Percentiles rank a stretch among this genome's conserved stretches.
phyloP scores from a whole-genome alignment of 1,284 basidiomycete species.

The Boletus hoseneyae region DNA sequence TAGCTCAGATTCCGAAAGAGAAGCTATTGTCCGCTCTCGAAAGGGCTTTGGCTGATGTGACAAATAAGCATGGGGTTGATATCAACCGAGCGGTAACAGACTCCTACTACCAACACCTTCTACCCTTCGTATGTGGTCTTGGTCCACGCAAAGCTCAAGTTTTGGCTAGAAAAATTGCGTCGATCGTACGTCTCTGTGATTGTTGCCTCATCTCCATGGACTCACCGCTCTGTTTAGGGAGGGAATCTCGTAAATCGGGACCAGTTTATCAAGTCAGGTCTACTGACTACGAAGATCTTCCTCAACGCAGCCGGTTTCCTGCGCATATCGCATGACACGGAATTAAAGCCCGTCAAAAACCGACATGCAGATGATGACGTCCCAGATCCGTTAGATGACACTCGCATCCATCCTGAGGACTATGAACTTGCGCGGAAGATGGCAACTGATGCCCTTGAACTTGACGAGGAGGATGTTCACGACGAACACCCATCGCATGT shows the following conservation, averaged over 20 bases:
- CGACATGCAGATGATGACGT: conserved; percentile 69
- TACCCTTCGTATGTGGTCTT: conserved; percentile 91
- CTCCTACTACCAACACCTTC: conserved; percentile 81
- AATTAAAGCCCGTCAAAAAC: conserved; percentile 58
- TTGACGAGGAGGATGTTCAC: conserved; percentile 92
- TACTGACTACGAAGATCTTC: conserved; percentile 85
- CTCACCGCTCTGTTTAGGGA: conserved; percentile 46
- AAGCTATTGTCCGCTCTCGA: conserved; percentile 84
- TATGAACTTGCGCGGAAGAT: conserved; percentile 98
- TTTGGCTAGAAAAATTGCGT: conserved; percentile 78
- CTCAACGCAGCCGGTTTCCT: conserved; percentile 91
- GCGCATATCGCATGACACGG: conserved; percentile 74
- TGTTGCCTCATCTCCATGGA: conserved; percentile 10
- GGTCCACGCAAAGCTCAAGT: conserved; percentile 93
- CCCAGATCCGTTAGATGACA: conserved; percentile 91
- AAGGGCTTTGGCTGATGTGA: conserved; percentile 83
- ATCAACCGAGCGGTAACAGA: conserved; percentile 91
- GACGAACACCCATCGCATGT: conserved; percentile 90
- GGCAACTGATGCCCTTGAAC: conserved; percentile 95
- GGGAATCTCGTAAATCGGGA: conserved; percentile 83
- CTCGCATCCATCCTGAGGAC: conserved; percentile 96
- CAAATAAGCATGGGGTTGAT: conserved; percentile 93
- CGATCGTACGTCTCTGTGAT: conserved; percentile 48
- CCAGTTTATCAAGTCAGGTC: conserved; percentile 76
- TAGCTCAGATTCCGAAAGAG: conserved; percentile 72